Percentiles rank a stretch among this genome's conserved stretches.
These are phyloP conservation scores for Penicillium argentinense DNA, from an alignment of 495 filamentous ascomycete genomes.

Conservation along the genomic window DNA sequence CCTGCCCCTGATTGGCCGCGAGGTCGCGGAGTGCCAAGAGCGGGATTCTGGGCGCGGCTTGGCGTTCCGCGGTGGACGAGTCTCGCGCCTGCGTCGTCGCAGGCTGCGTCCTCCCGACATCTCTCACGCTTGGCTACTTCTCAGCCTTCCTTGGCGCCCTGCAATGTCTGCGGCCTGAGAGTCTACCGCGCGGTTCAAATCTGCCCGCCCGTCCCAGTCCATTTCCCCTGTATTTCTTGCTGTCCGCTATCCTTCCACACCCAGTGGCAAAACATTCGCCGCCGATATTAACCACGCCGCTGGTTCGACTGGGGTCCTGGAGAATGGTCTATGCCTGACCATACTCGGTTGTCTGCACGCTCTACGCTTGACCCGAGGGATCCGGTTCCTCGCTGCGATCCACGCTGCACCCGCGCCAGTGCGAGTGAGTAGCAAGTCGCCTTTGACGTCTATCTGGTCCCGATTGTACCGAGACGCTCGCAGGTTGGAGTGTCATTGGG, in stretches of 20 bases:
- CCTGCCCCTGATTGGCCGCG: slow-evolving; percentile 17
- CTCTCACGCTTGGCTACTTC: slow-evolving; percentile 22
- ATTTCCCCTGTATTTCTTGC: slow-evolving; percentile 4
- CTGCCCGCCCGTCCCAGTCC: slow-evolving; percentile 11
- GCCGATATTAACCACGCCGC: neutral
- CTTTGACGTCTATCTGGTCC: neutral
- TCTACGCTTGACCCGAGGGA: slow-evolving; percentile 3
- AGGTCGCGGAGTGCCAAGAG: slow-evolving; percentile 33
- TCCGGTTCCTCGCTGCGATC: too few species aligned
- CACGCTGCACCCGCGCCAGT: slow-evolving; percentile 9
- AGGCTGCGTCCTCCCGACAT: neutral
- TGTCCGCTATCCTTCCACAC: slow-evolving; percentile 44
- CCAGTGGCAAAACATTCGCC: slow-evolving; percentile 2
- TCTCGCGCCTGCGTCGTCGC: slow-evolving; percentile 7
- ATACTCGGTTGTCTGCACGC: slow-evolving; percentile 10
- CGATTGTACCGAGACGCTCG: neutral
- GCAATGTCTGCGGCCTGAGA: slow-evolving; percentile 24
- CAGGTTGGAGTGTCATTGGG: too few species aligned
- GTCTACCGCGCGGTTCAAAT: slow-evolving; percentile 28
- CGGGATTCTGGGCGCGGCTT: slow-evolving; percentile 30
- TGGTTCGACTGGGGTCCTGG: too few species aligned
- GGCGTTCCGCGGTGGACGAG: slow-evolving; percentile 11
- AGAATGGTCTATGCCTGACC: slow-evolving; percentile 3
- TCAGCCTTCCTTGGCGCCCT: slow-evolving; percentile 30
- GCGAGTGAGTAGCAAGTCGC: neutral